Evolutionary conservation across 2,329 filamentous ascomycete genomes (phyloP), one percentile per base, ranked within the genome.

Genomic region (Pseudogymnoascus sp.): DNA sequence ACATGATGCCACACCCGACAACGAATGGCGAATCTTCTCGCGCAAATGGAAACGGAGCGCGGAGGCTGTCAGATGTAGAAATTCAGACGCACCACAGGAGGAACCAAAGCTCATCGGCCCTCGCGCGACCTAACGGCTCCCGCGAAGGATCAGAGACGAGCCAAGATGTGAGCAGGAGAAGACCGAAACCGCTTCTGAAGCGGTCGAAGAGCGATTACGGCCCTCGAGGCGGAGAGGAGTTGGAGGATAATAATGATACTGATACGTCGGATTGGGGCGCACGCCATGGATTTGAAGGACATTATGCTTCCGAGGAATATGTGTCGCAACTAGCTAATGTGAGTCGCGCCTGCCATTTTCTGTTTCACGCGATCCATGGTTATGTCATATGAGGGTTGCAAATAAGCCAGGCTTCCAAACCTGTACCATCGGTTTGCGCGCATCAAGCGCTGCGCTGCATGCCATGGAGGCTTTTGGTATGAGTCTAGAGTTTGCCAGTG

Each of bases 271-370:
- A 69, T 62, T 75, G 73, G 73, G 73, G 73, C 48, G 72, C 73
- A 79, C 81, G 88, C 65, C 88, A 91, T 77, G 88, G 88, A 62
- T 90, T 88, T 83, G 87, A 90, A 69, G 85, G 87, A 68, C 87
- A 90, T 74, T 86, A 90, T 73, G 85, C 85, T 65, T 89, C 85
- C 11, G 85, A 86, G 67, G 87, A 90, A 75, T 89, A 89, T 74
- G 82, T 89, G 66, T 85, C 85, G 66, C 79, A 87, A 67, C 77
- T 90, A 64, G 86, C 85, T 68, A 86, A 85, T 70, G 83, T 86
- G 75, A 74, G 80, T 76, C 66, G 68, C 67, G 39, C 70, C 67
- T 73, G 71, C 70, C 68, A 65, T 62, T 57, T 19, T 19, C 51
- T 57, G 28, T 57, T 57, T 57, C 51, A 57, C 23, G 28, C 51